Evolutionary conservation across 306 rosid genomes (phyloP).

Genomic region (Lotus japonicus): DNA sequence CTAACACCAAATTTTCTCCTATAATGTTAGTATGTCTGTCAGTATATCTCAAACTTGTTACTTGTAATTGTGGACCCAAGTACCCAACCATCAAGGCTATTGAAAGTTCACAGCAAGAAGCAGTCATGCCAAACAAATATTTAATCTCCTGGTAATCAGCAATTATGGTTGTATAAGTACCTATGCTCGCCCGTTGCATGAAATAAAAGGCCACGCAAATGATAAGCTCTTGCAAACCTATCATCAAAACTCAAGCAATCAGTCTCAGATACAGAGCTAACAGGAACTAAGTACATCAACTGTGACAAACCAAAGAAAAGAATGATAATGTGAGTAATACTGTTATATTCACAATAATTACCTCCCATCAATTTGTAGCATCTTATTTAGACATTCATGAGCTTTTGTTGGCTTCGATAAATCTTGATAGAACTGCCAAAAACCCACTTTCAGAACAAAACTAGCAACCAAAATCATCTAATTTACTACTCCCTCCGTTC

Average conservation of each 20-base stretch:
- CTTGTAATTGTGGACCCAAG: slow-evolving; percentile 5
- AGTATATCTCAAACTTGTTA: not conserved
- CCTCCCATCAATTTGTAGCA: slow-evolving; percentile 79
- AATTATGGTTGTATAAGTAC: slow-evolving; percentile 31
- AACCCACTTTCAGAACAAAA: slow-evolving; percentile 16
- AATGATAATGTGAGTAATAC: slow-evolving; percentile 1
- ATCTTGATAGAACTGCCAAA: slow-evolving; percentile 47
- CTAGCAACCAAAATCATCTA: not conserved
- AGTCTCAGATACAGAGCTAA: slow-evolving; percentile 13
- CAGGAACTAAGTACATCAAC: slow-evolving; percentile 10
- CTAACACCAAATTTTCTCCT: slow-evolving; percentile 12
- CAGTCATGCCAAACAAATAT: slow-evolving; percentile 10
- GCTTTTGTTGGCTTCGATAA: slow-evolving; percentile 62
- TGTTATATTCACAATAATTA: slow-evolving; percentile 33
- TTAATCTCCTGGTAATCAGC: slow-evolving; percentile 16
- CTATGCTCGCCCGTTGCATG: slow-evolving; percentile 97
- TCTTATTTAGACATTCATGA: slow-evolving; percentile 56
- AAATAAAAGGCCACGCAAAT: slow-evolving; percentile 72
- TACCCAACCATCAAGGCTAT: slow-evolving; percentile 15
- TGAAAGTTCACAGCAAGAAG: not conserved
- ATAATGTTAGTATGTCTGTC: slow-evolving; percentile 3
- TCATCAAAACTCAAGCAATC: slow-evolving; percentile 27
- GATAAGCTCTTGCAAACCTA: slow-evolving; percentile 93
- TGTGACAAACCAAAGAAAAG: slow-evolving; percentile 6
- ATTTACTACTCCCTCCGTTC: too few relatives aligned